phyloP scores from a whole-genome alignment of 495 filamentous ascomycete species.

The Recurvomyces mirabilis region DNA sequence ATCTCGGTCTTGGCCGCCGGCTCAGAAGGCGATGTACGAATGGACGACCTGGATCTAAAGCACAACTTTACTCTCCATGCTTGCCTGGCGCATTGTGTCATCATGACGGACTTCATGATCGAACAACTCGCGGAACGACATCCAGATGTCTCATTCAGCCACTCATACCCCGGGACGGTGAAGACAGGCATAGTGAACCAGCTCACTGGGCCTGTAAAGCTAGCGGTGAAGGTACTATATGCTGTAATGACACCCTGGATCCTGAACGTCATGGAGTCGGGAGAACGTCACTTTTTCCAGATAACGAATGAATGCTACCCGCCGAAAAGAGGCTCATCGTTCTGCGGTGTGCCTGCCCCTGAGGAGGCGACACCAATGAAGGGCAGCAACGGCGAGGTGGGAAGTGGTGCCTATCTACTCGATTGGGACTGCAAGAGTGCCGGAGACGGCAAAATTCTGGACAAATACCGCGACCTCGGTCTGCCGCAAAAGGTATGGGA shows the following conservation, averaged over 20 bases:
- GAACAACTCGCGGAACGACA: constrained; percentile 14
- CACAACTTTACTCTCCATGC: constrained; percentile 24
- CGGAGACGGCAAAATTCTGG: constrained; percentile 24
- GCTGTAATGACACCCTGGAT: constrained; percentile 21
- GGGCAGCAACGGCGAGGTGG: constrained; percentile 25
- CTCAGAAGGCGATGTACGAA: constrained; percentile 19
- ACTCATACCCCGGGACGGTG: constrained; percentile 22
- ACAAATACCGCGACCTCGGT: constrained; percentile 26
- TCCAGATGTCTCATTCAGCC: constrained; percentile 18
- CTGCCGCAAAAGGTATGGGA: constrained; percentile 28
- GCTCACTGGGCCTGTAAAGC: constrained; percentile 18
- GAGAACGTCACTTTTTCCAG: constrained; percentile 23
- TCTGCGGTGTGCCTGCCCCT: constrained; percentile 15
- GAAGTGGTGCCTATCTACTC: constrained; percentile 33
- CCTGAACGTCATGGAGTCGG: constrained; percentile 19
- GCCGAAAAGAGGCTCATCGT: background rate
- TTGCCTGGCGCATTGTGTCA: constrained; percentile 19
- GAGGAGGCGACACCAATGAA: constrained; percentile 18
- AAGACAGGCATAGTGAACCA: constrained; percentile 23
- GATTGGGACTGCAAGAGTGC: constrained; percentile 29
- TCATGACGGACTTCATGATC: constrained; percentile 21
- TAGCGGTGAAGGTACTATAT: constrained; percentile 21
- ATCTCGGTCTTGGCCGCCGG: constrained; percentile 27
- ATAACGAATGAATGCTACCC: constrained; percentile 17
- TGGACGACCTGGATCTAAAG: constrained; percentile 24